Evolutionary conservation across 2,329 filamentous ascomycete genomes (phyloP).

Genomic region (Fusarium proliferatum): DNA sequence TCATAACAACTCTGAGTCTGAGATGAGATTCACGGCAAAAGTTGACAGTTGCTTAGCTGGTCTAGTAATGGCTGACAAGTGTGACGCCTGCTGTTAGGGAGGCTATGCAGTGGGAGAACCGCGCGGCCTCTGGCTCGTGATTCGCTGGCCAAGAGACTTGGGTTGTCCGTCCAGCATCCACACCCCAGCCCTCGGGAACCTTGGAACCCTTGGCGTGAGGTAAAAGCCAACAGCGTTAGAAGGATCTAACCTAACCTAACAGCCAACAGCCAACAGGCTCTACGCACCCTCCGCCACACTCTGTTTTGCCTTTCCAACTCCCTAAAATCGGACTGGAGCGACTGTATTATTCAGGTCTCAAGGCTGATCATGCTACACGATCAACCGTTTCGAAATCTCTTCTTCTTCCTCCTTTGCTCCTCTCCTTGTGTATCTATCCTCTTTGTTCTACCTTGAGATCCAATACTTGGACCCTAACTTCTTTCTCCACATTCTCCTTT

Average conservation of each 20-base stretch:
- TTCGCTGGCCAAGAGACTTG: constrained; percentile 30
- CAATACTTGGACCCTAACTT: constrained; percentile 1
- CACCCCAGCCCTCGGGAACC: constrained; percentile 20
- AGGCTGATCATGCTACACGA: constrained; percentile 14
- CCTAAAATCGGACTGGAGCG: neutral
- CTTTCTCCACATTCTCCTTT: constrained; percentile 22
- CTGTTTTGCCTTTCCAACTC: constrained; percentile 20
- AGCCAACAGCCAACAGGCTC: neutral
- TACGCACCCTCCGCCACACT: constrained; percentile 31
- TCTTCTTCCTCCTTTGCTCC: neutral
- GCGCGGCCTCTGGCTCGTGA: constrained; percentile 27
- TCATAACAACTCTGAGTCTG: constrained; percentile 6
- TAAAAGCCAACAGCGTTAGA: constrained; percentile 2
- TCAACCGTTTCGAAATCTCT: neutral
- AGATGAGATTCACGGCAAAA: constrained; percentile 4
- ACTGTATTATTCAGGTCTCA: constrained; percentile 17
- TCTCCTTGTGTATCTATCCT: neutral
- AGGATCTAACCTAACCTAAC: neutral
- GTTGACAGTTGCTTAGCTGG: neutral
- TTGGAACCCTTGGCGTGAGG: constrained; percentile 23
- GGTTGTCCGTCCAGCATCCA: constrained; percentile 34
- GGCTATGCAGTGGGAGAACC: constrained; percentile 33
- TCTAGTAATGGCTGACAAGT: neutral
- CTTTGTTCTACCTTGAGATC: neutral
- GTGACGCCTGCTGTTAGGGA: constrained; percentile 9